phyloP scores from a whole-genome alignment of 495 filamentous ascomycete species.

The Tuber melanosporum region DNA sequence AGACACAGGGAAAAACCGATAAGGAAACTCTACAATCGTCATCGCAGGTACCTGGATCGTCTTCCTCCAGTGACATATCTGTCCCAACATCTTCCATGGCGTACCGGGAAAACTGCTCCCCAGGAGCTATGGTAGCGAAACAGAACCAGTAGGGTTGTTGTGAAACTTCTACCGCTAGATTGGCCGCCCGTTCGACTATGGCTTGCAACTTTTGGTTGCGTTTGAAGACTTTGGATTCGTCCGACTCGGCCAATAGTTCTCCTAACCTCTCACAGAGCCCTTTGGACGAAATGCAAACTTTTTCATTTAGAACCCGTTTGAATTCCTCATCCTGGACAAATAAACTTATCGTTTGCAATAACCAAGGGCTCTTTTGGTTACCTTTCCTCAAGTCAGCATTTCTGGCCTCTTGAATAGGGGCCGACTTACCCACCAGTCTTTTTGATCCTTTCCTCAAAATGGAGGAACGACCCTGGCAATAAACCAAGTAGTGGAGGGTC shows the following conservation, averaged over 20 bases:
- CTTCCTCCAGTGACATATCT: not conserved
- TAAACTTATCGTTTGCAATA: constrained; percentile 5
- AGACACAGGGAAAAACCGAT: not conserved
- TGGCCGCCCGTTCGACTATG: not conserved
- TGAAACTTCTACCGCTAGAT: not conserved
- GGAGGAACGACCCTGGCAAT: not conserved
- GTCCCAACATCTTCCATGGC: not conserved
- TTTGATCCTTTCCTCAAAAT: not conserved
- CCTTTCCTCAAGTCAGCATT: not conserved
- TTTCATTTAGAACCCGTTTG: not conserved
- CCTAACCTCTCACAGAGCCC: not conserved
- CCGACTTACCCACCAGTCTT: not conserved
- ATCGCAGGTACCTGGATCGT: not conserved
- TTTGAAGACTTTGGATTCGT: not conserved
- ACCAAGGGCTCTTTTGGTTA: not conserved
- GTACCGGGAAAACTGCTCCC: not conserved
- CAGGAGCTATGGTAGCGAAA: not conserved
- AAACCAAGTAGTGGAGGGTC: not conserved
- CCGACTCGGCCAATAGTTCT: not conserved
- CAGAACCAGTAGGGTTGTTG: not conserved
- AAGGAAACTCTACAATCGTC: not conserved
- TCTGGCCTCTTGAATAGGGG: not conserved
- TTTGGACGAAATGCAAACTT: not conserved
- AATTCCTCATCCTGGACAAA: constrained; percentile 1
- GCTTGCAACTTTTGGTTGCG: not conserved